phyloP scores from a whole-genome alignment of 768 basidiomycete genomes.

The Ramaria sp. region DNA sequence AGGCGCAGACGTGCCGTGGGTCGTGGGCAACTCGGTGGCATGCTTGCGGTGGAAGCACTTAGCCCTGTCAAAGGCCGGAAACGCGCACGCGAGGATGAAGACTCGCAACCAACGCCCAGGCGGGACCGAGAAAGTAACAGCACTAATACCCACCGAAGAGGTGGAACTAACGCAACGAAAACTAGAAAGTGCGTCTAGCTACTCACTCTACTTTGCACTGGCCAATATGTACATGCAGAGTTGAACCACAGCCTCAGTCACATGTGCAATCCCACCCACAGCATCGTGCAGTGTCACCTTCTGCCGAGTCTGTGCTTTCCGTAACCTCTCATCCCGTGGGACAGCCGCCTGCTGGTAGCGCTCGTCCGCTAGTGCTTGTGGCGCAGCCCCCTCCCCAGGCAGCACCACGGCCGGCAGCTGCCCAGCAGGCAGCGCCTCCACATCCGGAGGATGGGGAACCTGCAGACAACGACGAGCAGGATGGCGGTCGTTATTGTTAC shows the following conservation, averaged over 20 bases:
- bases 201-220: neutral
- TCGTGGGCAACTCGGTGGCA: constrained; percentile 26
- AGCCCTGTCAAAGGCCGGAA: constrained; percentile 6
- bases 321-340: constrained; percentile 13
- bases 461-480: constrained; percentile 40
- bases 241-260: neutral
- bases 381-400: constrained; percentile 23
- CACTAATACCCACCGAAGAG: neutral
- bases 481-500: constrained; percentile 65
- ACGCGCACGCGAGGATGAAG: constrained; percentile 6
- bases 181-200: neutral
- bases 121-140: neutral
- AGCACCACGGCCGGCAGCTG: constrained; percentile 22
- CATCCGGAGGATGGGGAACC: constrained; percentile 5
- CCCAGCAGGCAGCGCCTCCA: constrained; percentile 33
- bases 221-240: neutral
- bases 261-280: constrained; percentile 21
- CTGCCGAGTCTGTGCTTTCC: constrained; percentile 20
- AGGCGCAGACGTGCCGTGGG: constrained; percentile 13
- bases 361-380: constrained; percentile 20
- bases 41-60: constrained; percentile 4
- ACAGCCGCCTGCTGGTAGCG: constrained; percentile 18
- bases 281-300: constrained; percentile 40
- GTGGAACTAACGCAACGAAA: neutral
- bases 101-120: neutral